A percentile compares a stretch with the other conserved stretches of the same genome.
Evolutionary conservation across 345 rosid genomes (phyloP).

Genomic region (Turnera subulata): DNA sequence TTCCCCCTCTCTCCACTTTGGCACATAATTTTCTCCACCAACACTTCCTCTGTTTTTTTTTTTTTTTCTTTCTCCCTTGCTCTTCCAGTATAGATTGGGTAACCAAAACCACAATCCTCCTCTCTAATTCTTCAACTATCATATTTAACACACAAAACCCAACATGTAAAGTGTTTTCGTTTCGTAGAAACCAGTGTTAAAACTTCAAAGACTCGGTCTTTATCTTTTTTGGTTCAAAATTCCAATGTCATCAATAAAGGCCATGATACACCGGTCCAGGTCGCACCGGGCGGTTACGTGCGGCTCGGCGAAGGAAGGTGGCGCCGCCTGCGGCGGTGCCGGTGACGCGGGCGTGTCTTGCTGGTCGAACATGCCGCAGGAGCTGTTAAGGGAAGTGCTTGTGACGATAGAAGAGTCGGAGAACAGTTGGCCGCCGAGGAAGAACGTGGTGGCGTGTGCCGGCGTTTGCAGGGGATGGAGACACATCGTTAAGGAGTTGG

Average conservation of each 20-base stretch:
- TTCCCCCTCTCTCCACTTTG: no score
- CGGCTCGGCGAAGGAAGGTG: conserved; percentile 9
- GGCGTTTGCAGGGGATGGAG: conserved; percentile 35
- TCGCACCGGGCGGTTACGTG: conserved; percentile 23
- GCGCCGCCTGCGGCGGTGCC: background rate
- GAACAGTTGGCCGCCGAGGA: conserved; percentile 27
- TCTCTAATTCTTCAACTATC: no score
- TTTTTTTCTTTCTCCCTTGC: no score
- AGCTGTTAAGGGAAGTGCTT: conserved; percentile 28
- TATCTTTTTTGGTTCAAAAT: no score
- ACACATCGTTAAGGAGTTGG: conserved; percentile 24
- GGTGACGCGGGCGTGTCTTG: conserved; percentile 1
- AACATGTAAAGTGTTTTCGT: background rate
- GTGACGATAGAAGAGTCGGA: conserved; percentile 29
- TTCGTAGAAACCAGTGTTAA: background rate
- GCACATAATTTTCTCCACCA: background rate
- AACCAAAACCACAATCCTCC: no score
- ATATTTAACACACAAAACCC: background rate
- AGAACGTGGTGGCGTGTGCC: conserved; percentile 32
- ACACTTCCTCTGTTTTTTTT: background rate
- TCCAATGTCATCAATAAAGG: conserved; percentile 38
- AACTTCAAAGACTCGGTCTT: background rate
- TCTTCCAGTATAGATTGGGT: background rate
- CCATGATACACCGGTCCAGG: conserved; percentile 30
- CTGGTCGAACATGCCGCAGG: conserved; percentile 32